phyloP scores from a whole-genome alignment of 2,329 filamentous ascomycete species.

The Orbilia quercus region DNA sequence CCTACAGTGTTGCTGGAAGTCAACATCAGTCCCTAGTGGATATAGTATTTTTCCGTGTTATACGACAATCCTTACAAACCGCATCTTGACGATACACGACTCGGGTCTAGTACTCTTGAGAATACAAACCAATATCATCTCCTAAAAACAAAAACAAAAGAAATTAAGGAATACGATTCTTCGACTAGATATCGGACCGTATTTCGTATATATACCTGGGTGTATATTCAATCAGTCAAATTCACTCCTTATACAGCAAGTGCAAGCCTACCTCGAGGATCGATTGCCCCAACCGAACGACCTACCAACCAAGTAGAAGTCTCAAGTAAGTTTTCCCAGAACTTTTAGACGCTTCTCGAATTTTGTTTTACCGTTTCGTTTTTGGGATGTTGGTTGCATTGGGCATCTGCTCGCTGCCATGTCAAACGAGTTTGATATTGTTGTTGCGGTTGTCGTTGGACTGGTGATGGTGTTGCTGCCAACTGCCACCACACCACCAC shows the following conservation, averaged over 20 bases:
- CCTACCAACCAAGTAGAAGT: slow-evolving; percentile 16
- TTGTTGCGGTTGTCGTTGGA: background rate
- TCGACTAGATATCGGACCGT: slow-evolving; percentile 25
- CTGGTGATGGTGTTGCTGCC: background rate
- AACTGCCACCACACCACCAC: background rate
- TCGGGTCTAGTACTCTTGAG: slow-evolving; percentile 54
- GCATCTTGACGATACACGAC: slow-evolving; percentile 20
- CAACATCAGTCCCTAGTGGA: slow-evolving; percentile 52
- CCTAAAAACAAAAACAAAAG: slow-evolving; percentile 7
- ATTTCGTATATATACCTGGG: slow-evolving; percentile 3
- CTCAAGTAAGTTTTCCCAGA: slow-evolving; percentile 14
- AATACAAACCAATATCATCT: slow-evolving; percentile 14
- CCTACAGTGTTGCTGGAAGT: slow-evolving; percentile 33
- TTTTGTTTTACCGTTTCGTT: background rate
- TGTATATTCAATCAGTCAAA: slow-evolving; percentile 8
- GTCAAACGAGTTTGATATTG: background rate
- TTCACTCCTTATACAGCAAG: slow-evolving; percentile 42
- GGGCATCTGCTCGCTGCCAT: background rate
- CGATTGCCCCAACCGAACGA: slow-evolving; percentile 13
- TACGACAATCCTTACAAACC: slow-evolving; percentile 34
- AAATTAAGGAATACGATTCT: slow-evolving; percentile 1
- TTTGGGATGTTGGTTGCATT: background rate
- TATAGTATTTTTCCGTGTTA: slow-evolving; percentile 36
- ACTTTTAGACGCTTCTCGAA: background rate
- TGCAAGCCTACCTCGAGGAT: slow-evolving; percentile 25